A percentile compares a stretch with the other conserved stretches of the same genome.
These are phyloP conservation scores for Fusarium temperatum DNA, from an alignment of 2,329 filamentous ascomycete genomes.

Conservation along the genomic window DNA sequence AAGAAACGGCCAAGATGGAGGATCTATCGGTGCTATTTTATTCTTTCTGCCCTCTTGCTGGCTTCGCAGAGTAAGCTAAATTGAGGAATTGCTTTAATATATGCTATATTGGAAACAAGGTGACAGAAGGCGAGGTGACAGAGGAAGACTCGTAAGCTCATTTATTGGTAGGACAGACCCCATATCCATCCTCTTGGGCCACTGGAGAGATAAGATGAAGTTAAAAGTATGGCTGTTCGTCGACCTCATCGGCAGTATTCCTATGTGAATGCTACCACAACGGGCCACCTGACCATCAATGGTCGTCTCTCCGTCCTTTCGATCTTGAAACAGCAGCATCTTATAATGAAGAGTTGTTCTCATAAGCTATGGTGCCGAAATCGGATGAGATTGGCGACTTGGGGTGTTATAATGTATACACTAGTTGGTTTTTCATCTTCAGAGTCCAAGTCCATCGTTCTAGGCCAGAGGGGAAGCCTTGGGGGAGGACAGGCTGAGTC, in stretches of 20 bases:
- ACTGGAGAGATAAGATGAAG: neutral
- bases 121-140: neutral
- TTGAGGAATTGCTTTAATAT: fast-evolving
- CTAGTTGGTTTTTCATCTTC: neutral
- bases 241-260: neutral
- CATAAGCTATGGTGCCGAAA: neutral
- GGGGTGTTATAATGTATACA: neutral
- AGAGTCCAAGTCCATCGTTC: neutral
- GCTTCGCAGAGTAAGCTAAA: neutral
- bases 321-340: neutral
- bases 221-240: neutral
- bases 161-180: neutral
- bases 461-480: neutral
- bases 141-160: neutral
- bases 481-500: neutral
- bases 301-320: neutral
- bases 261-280: no score
- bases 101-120: no score
- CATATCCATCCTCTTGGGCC: neutral
- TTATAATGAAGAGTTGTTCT: neutral
- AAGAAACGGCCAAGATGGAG: neutral
- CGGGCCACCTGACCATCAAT: neutral
- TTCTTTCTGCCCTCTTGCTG: neutral
- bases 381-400: neutral
- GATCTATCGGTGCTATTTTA: fast-evolving